Base-by-base conservation (phyloP, 768 basidiomycete genomes). In the Nidularia pulvinata region DNA sequence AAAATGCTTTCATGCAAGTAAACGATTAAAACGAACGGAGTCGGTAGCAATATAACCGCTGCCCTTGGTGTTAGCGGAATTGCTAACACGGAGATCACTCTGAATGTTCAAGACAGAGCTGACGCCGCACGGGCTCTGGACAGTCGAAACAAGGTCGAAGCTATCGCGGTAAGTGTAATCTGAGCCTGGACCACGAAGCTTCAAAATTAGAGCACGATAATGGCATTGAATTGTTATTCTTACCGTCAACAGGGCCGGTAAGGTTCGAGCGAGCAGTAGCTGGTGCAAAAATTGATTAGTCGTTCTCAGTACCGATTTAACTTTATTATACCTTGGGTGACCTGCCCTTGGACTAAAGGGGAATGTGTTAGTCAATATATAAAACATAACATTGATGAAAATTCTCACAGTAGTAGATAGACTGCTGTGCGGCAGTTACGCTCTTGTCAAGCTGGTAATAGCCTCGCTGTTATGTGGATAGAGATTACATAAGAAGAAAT, bases 71-170 rank as follows among this genome's bases (percentile, higher is more conserved):
- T 64, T 63, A 34, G 58, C 42, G 25, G 55, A n/a, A 46, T 63
- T 64, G 55, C 56, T 63, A 37, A 56, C 57, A 14, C 60, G 58
- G 39, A 66, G 59, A 37, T 62, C 60, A 32, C 60, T 59, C 36
- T 61, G 55, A 43, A 63, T 57, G 53, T 61, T 64, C 16, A 66
- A 52, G 10, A 66, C 60, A 7, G 60, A 54, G 43, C 51, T 54
- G 25, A 55, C 57, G n/a, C 63, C 63, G 55, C 65, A 66, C 25
- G 62, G 63, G 30, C 56, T 55, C 7, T 49, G 25, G 14, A 62
- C 63, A 10, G 61, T 63, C 44, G 59, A 57, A 32, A 58, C 61
- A 25, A 66, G 59, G 43, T 66, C 65, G 51, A 64, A 66, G 6
- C 33, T 53, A 49, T 66, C 63, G 43, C 61, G 59, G 43, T 64